Conservation (phyloP, 139 green algal species). For the Chlorella sp. region DNA sequence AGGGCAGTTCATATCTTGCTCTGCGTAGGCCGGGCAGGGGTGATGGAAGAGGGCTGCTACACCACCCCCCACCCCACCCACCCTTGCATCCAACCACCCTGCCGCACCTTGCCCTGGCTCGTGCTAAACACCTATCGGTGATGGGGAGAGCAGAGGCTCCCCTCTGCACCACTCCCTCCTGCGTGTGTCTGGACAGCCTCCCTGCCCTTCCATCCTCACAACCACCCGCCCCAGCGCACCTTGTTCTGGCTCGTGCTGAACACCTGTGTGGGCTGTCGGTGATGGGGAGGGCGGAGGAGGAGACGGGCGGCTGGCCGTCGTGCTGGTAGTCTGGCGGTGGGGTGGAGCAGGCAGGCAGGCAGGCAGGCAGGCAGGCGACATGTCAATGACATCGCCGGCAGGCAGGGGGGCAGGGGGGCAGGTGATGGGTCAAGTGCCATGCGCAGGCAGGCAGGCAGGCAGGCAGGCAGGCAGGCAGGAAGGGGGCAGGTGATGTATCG, state of each 20-base stretch:
- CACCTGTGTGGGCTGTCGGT: conserved; percentile 20
- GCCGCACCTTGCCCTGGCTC: conserved; percentile 1
- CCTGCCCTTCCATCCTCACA: background rate
- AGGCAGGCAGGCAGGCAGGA: background rate
- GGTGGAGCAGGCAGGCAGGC: background rate
- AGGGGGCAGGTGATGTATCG: background rate
- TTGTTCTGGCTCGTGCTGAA: background rate
- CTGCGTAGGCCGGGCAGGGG: too few species aligned
- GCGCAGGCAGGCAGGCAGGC: background rate
- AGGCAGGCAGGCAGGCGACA: too few species aligned
- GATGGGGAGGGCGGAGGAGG: conserved; percentile 65
- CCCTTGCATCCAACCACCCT: background rate
- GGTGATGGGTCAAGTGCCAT: background rate
- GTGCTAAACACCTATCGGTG: conserved; percentile 4
- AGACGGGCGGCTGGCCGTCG: conserved; percentile 54
- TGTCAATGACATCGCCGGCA: too few species aligned
- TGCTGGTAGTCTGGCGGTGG: conserved; percentile 60
- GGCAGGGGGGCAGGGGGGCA: background rate
- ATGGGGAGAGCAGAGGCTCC: conserved; percentile 69
- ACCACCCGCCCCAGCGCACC: background rate
- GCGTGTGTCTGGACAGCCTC: too few species aligned
- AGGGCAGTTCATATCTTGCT: too few species aligned
- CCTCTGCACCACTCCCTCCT: too few species aligned
- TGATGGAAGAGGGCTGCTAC: background rate
- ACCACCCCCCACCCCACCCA: background rate